Evolutionary conservation across 345 rosid species (phyloP), one percentile per base, ranked within the genome.

Genomic region (Pistacia integerrima): DNA sequence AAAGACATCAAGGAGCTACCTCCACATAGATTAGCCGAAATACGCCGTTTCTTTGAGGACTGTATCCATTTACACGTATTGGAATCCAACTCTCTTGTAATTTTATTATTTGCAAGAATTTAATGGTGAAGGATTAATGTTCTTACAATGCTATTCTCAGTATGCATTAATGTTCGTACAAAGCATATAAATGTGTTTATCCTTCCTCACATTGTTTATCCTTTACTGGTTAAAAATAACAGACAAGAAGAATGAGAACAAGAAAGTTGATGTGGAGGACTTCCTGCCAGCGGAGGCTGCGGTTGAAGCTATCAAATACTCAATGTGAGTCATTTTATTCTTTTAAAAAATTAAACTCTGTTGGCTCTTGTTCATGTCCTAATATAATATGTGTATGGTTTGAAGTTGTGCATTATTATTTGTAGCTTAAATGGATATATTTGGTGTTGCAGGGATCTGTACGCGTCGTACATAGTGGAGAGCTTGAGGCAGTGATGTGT

Each of bases 241-340:
- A 96, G 99, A 96, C 83, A 96, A 96, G 79, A 96, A 96, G 89
- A 96, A 96, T 18, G 99, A 96, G 91, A 93, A 96, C 90, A 96
- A 93, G 94, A 87, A 85, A 80, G 99, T 96, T 67, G 91, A 78
- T 46, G 99, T 93, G 20, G 99, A 96, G 79, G 94, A 87, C 81
- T 96, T 93, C 80, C 84, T 96, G 73, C 97, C 99, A 30, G 91
- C 97, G 48, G 90, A 87, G 74, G 69, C 93, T 38, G 97, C 98
- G 44, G 55, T 88, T 30, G 84, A 82, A 10, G 97, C 99, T 74
- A 91, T 96, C 84, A 87, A 92, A 74, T 83, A 92, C 82, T 93
- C 98, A 78, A 93, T 93, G 99, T 96, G 70, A 90, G 97, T 79
- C 71, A 20, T 38, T 46, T 67, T 3, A 25, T 10, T 57, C 58